phyloP scores from a whole-genome alignment of 495 filamentous ascomycete species.

The Apiosordaria backusii region DNA sequence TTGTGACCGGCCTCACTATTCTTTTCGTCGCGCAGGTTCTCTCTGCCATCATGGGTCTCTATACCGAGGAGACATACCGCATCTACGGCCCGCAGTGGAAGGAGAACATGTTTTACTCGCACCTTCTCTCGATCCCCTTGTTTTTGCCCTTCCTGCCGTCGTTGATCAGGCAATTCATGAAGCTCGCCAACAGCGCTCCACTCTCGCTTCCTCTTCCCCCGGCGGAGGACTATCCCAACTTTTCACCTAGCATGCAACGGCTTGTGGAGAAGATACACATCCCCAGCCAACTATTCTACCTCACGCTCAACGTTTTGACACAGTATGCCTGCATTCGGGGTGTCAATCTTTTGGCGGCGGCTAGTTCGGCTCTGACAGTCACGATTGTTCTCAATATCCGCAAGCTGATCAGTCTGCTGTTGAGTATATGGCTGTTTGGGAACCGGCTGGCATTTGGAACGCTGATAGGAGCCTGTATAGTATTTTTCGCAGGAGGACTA shows the following conservation, averaged over 20 bases:
- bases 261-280: slow-evolving; percentile 43
- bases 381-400: slow-evolving; percentile 93
- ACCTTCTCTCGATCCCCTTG: slow-evolving; percentile 71
- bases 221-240: slow-evolving; percentile 26
- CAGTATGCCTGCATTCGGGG: slow-evolving; percentile 94
- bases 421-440: slow-evolving; percentile 92
- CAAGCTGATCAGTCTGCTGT: slow-evolving; percentile 84
- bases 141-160: slow-evolving; percentile 55
- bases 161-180: slow-evolving; percentile 48
- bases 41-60: slow-evolving; percentile 91
- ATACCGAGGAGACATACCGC: slow-evolving; percentile 84
- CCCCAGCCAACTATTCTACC: slow-evolving; percentile 68
- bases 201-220: slow-evolving; percentile 39
- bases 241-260: slow-evolving; percentile 29
- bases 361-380: slow-evolving; percentile 86
- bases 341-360: slow-evolving; percentile 83
- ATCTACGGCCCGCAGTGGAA: slow-evolving; percentile 87
- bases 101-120: slow-evolving; percentile 93
- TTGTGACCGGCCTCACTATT: slow-evolving; percentile 74
- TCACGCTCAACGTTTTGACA: slow-evolving; percentile 78
- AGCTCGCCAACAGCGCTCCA: slow-evolving; percentile 47
- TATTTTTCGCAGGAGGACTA: slow-evolving; percentile 81
- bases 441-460: slow-evolving; percentile 73
- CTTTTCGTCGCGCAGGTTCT: slow-evolving; percentile 85
- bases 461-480: slow-evolving; percentile 72